Evolutionary conservation across 2,329 filamentous ascomycete genomes (phyloP).

Genomic region (Fusarium incarnatum): DNA sequence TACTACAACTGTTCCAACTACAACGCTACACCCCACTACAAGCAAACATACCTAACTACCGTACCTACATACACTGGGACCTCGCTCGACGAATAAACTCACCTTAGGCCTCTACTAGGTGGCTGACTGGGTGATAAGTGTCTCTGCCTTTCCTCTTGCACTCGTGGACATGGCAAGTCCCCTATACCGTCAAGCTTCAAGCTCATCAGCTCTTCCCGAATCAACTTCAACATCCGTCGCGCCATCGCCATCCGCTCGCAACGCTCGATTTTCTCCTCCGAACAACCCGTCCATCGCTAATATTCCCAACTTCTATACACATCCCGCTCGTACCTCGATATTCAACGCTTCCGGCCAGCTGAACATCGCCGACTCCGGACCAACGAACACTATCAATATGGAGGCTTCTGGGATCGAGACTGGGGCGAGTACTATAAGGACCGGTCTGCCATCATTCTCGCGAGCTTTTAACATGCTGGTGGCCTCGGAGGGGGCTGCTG

Average conservation of each 20-base stretch:
- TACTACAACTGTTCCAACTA: constrained; percentile 25
- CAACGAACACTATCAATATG: constrained; percentile 44
- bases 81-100: constrained; percentile 21
- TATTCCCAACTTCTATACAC: constrained; percentile 44
- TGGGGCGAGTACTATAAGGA: constrained; percentile 42
- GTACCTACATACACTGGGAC: constrained; percentile 12
- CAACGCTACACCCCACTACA: constrained; percentile 33
- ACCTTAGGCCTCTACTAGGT: constrained; percentile 11
- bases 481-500: constrained; percentile 45
- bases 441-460: constrained; percentile 60
- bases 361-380: constrained; percentile 30
- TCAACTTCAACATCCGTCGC: constrained; percentile 36
- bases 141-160: constrained; percentile 11
- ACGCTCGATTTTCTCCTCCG: constrained; percentile 30
- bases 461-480: constrained; percentile 65
- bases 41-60: neutral
- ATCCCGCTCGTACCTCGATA: constrained; percentile 55
- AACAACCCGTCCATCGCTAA: constrained; percentile 27
- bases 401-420: constrained; percentile 51
- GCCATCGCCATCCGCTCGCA: constrained; percentile 37
- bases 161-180: constrained; percentile 44
- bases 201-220: constrained; percentile 39
- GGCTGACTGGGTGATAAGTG: constrained; percentile 9
- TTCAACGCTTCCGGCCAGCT: constrained; percentile 61
- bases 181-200: constrained; percentile 39